Conservation (phyloP, 2,329 filamentous ascomycete species). For the Orbilia ellipsospora region DNA sequence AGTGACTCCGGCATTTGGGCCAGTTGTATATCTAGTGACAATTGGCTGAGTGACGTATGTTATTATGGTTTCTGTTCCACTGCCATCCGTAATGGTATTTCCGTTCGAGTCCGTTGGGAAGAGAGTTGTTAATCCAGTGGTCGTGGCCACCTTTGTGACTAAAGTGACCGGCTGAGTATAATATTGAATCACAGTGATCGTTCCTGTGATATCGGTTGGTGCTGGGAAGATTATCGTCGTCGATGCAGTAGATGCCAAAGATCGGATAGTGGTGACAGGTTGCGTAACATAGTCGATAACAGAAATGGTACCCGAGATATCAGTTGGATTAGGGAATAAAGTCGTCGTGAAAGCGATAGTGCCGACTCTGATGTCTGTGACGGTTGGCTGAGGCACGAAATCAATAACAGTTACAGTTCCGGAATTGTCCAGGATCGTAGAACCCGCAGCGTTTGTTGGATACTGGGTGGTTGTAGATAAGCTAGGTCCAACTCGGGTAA, state of each 20-base stretch:
- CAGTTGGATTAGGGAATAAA: neutral
- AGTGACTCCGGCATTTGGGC: neutral
- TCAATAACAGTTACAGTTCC: conserved; percentile 3
- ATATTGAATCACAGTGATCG: conserved; percentile 6
- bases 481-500: too few relatives aligned
- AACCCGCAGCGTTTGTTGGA: neutral
- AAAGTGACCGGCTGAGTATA: conserved; percentile 9
- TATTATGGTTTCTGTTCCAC: too few relatives aligned
- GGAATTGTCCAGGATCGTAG: neutral
- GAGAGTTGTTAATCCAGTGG: too few relatives aligned
- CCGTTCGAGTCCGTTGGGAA: too few relatives aligned
- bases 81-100: too few relatives aligned
- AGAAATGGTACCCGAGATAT: conserved; percentile 3
- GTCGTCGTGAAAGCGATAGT: conserved; percentile 1
- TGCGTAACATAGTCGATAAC: conserved; percentile 10
- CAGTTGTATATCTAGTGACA: neutral
- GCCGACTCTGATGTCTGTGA: neutral
- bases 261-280: conserved; percentile 3
- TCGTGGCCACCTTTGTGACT: too few relatives aligned
- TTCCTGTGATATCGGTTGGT: conserved; percentile 2
- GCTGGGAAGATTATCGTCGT: conserved; percentile 3
- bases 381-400: conserved; percentile 2
- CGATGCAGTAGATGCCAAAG: neutral
- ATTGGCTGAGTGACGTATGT: too few relatives aligned
- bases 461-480: too few relatives aligned